These are phyloP conservation scores for Tylopilus vinaceipallidus DNA, from an alignment of 768 basidiomycete genomes.

Conservation along the genomic window DNA sequence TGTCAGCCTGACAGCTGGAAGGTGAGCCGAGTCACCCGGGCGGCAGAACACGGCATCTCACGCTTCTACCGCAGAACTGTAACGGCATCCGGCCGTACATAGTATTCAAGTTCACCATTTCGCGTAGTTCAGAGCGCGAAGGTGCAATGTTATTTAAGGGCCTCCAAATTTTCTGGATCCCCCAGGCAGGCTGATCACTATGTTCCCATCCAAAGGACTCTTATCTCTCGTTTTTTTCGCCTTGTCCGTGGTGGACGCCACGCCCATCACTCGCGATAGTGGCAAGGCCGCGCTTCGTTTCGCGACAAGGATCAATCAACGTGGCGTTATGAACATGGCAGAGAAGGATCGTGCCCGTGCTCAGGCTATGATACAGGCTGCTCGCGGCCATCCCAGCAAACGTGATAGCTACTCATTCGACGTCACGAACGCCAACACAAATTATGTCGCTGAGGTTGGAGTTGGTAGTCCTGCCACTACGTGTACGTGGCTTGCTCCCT, in stretches of 20 bases:
- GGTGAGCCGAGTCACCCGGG: too few species aligned
- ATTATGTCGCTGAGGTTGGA: conserved; percentile 31
- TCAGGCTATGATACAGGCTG: conserved; percentile 6
- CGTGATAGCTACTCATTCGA: conserved; percentile 3
- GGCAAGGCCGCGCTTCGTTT: conserved; percentile 14
- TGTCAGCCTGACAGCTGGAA: too few species aligned
- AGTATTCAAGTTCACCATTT: background rate
- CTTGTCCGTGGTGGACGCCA: conserved; percentile 12
- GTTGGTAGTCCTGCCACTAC: conserved; percentile 24
- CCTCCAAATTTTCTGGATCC: too few species aligned
- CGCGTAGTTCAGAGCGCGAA: background rate
- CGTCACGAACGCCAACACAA: conserved; percentile 19
- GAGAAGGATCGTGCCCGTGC: conserved; percentile 22
- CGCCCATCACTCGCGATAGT: conserved; percentile 4
- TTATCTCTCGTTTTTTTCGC: conserved; percentile 13
- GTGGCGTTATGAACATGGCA: conserved; percentile 9
- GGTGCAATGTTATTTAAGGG: background rate
- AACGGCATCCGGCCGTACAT: background rate
- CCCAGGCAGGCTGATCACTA: background rate
- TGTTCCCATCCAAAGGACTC: conserved; percentile 11
- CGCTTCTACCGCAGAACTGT: background rate
- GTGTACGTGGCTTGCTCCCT: conserved; percentile 17
- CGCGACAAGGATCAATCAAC: conserved; percentile 8
- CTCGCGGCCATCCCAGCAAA: conserved; percentile 1
- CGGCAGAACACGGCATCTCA: too few species aligned